Evolutionary conservation across 768 basidiomycete species (phyloP), one percentile per base, ranked within the genome.

Genomic region (Tulasnella sp.): DNA sequence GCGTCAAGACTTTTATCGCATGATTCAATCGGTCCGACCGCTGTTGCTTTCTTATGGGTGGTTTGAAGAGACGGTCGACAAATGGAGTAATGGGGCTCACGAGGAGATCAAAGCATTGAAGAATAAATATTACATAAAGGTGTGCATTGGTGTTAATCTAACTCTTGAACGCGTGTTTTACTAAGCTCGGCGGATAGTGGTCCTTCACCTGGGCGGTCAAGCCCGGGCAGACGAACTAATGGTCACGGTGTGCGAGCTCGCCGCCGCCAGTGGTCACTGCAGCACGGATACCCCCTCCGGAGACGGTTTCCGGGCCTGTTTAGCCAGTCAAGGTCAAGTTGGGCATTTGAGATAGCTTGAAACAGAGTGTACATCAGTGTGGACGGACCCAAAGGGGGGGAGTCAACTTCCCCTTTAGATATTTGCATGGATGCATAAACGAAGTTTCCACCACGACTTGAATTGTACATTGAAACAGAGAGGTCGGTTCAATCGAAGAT

Each of bases 61-160:
- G 34, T 72, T 72, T 40, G 19, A 34, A 19, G 62, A 72, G 40
- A 66, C 64, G 16, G 39, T 72, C 16, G 71, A 72, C 37, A 34
- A 34, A 35, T 69, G 67, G 67, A 69, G 32, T n/a, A 11, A 22
- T 6, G 34, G 42, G 14, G n/a, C 39, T 8, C 19, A 65, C 35
- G 64, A 65, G 39, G 64, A 65, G 64, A 36, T 59, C 32, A 65
- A 40, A 37, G 19, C 16, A 26, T 3, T 32, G 52, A 65, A 16
- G 64, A 65, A 65, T n/a, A 65, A 65, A 17, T 36, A 36, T 40
- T 65, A 65, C 64, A 40, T 65, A 19, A 32, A 34, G 16, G 64
- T 65, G 5, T 29, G 64, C 36, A 14, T 1, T 7, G 3, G 26
- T 8, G 22, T 1, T n/a, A 14, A 40, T 5, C 63, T n/a, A n/a